These are phyloP conservation scores for Raddia guianensis DNA, from an alignment of 176 grass and related monocot species.

Conservation along the genomic window DNA sequence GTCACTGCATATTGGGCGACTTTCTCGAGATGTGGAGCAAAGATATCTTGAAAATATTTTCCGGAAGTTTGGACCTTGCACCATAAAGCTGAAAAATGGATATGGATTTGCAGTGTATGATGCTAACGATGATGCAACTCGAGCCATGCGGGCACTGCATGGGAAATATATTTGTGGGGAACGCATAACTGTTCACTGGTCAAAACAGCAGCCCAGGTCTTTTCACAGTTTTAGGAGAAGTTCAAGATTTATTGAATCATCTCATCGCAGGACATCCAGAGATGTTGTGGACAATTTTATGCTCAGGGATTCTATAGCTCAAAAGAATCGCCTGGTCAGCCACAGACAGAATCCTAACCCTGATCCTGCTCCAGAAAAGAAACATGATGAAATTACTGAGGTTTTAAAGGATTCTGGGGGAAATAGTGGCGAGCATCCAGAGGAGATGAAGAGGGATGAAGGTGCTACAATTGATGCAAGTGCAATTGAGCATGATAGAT, in stretches of 20 bases:
- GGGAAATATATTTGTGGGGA: conserved; percentile 51
- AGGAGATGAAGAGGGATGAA: conserved; percentile 35
- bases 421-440: conserved; percentile 28
- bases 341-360: conserved; percentile 14
- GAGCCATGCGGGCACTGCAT: conserved; percentile 43
- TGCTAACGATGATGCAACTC: conserved; percentile 48
- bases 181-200: conserved; percentile 63
- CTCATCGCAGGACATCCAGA: conserved; percentile 26
- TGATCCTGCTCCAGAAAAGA: conserved; percentile 36
- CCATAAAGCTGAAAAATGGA: conserved; percentile 51
- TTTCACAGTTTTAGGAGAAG: conserved; percentile 38
- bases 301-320: conserved; percentile 27
- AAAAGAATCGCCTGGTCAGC: conserved; percentile 19
- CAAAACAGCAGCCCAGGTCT: conserved; percentile 51
- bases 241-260: conserved; percentile 34
- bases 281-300: conserved; percentile 36
- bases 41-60: conserved; percentile 51
- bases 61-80: conserved; percentile 54
- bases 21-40: conserved; percentile 44
- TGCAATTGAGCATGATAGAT: conserved; percentile 60
- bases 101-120: conserved; percentile 67
- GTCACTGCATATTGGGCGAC: conserved; percentile 62
- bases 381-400: conserved; percentile 10
- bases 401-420: conserved; percentile 18
- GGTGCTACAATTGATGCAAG: conserved; percentile 20